A percentile compares a stretch with the other conserved stretches of the same genome.
Conservation (phyloP, 116 monocot genomes). For the Trichopus zeylanicus region DNA sequence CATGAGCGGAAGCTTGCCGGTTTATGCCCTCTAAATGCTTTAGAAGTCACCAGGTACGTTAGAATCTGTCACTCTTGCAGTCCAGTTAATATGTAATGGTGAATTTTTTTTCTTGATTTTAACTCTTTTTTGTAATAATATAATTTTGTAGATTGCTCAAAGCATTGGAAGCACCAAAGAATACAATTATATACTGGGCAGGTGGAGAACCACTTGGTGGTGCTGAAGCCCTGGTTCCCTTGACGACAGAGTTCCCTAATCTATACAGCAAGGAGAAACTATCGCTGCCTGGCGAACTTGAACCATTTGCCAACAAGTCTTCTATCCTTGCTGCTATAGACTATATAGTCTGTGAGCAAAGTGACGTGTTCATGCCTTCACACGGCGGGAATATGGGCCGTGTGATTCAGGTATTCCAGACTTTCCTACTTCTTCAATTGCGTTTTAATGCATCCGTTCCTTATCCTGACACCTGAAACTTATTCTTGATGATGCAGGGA, state of each 20-base stretch:
- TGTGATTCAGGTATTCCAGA: constrained; percentile 64
- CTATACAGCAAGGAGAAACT: constrained; percentile 76
- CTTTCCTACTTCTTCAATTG: too few species aligned
- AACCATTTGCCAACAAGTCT: constrained; percentile 45
- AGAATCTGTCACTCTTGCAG: neutral
- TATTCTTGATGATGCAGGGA: constrained; percentile 32
- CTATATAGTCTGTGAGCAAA: constrained; percentile 79
- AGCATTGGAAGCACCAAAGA: constrained; percentile 62
- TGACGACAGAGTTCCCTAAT: constrained; percentile 52
- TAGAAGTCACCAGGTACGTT: constrained; percentile 64
- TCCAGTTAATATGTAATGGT: neutral
- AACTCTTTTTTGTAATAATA: neutral
- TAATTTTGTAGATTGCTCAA: constrained; percentile 46
- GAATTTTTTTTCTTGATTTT: neutral
- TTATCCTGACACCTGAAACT: neutral
- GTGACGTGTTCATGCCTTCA: constrained; percentile 91
- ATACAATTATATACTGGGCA: constrained; percentile 82
- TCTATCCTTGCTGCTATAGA: constrained; percentile 88
- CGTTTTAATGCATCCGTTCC: too few species aligned
- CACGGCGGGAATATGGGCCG: constrained; percentile 97
- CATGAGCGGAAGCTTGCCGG: constrained; percentile 79
- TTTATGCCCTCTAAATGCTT: constrained; percentile 68
- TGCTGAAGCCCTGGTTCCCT: constrained; percentile 32
- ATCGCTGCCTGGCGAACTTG: constrained; percentile 53
- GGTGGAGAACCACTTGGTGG: constrained; percentile 93